phyloP scores from a whole-genome alignment of 345 rosid genomes.

The Linum usitatissimum region DNA sequence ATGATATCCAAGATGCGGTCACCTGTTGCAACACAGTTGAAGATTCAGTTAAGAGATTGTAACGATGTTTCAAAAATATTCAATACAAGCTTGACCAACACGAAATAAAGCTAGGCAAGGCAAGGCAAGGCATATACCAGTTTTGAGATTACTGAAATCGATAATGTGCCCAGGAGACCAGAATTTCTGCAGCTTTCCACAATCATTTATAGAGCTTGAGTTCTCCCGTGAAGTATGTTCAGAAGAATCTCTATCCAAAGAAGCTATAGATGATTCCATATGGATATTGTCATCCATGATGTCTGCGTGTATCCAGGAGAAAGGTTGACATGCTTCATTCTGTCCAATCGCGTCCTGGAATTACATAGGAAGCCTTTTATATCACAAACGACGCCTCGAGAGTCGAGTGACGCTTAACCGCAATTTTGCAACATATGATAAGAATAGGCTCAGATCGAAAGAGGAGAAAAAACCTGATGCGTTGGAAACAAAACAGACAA shows the following conservation, averaged over 20 bases:
- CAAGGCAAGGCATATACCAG: constrained; percentile 34
- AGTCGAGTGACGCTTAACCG: background rate
- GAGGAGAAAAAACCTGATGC: constrained; percentile 37
- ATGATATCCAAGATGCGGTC: constrained; percentile 71
- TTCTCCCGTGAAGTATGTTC: constrained; percentile 9
- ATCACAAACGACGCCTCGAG: constrained; percentile 7
- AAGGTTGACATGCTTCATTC: constrained; percentile 33
- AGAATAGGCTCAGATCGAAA: constrained; percentile 4
- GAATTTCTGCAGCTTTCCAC: constrained; percentile 24
- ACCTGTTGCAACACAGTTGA: constrained; percentile 37
- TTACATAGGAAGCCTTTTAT: constrained; percentile 12
- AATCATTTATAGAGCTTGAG: constrained; percentile 20
- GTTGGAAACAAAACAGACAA: constrained; percentile 34
- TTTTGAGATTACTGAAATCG: constrained; percentile 69
- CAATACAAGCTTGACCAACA: background rate
- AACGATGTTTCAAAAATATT: background rate
- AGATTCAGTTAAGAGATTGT: constrained; percentile 5
- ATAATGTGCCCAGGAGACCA: constrained; percentile 71
- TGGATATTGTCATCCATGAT: constrained; percentile 87
- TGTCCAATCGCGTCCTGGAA: constrained; percentile 38
- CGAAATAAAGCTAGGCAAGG: background rate
- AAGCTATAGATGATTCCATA: constrained; percentile 42
- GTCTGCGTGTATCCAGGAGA: constrained; percentile 83
- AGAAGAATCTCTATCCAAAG: constrained; percentile 14
- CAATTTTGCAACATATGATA: background rate